A percentile compares a stretch with the other conserved stretches of the same genome.
These are phyloP conservation scores for Chlorella sp. DNA, from an alignment of 139 green algal species.

Conservation along the genomic window DNA sequence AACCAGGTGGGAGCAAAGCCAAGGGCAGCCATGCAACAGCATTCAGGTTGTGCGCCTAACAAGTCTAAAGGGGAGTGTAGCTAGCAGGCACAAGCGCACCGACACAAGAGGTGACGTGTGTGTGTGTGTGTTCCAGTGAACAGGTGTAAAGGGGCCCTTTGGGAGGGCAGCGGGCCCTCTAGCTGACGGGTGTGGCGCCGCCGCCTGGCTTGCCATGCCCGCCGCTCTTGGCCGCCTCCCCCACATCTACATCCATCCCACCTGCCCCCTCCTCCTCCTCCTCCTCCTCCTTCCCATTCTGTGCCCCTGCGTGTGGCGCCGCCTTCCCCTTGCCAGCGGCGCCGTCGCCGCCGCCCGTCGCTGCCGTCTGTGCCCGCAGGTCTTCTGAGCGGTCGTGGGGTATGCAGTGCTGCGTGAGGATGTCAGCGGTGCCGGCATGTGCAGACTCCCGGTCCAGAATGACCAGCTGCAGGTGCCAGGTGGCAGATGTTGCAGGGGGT, in stretches of 20 bases:
- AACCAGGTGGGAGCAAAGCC: no score
- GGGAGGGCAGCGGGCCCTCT: no score
- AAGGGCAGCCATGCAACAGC: no score
- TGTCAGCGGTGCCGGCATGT: conserved; percentile 61
- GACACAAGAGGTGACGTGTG: no score
- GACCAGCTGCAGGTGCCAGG: conserved; percentile 35
- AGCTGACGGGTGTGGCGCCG: not conserved
- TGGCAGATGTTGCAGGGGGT: not conserved
- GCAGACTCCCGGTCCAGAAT: conserved; percentile 60
- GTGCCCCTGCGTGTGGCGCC: not conserved
- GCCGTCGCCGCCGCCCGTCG: not conserved
- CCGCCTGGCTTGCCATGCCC: not conserved
- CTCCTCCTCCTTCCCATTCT: not conserved
- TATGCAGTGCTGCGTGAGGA: conserved; percentile 76
- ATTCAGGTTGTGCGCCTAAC: no score
- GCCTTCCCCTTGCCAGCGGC: no score
- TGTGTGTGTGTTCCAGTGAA: no score
- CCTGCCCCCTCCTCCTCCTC: not conserved
- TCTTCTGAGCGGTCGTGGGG: conserved; percentile 70
- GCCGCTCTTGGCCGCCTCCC: not conserved
- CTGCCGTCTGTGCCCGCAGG: conserved; percentile 44
- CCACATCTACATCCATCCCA: not conserved
- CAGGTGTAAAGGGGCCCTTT: no score
- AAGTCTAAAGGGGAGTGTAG: no score
- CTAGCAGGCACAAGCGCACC: no score